Base-by-base conservation (phyloP, 805 yeast genomes). In the Brettanomyces bruxellensis region DNA sequence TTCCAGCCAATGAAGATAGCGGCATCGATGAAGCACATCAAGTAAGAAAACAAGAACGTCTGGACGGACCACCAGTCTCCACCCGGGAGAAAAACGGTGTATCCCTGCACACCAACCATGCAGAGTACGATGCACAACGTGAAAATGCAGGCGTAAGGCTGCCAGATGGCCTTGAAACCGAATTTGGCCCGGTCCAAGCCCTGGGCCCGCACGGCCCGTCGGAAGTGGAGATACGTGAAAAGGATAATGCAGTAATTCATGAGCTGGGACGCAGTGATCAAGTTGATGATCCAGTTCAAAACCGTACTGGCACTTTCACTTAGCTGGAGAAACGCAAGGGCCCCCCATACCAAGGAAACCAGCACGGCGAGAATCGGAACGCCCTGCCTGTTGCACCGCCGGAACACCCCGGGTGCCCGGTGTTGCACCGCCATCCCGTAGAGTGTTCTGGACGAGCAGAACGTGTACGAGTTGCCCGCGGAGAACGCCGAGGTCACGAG, bases 381-480 rank as follows among this genome's bases (percentile, higher is more conserved):
- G 46, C 95, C 95, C 37, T 74, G 69, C 45, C 71, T 75, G 56
- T 78, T 75, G 58, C 91, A 83, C 55, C 68, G 69, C 13, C 76
- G 64, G 55, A 86, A 84, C 39, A 84, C 55, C 22, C 62, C 62
- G 2, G 95, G 95, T 0, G 93, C 93, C 53, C 79, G 76, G 1
- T 89, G 88, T 49, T 74, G 78, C 24, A 72, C 58, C 0, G 91
- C 84, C 64, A 86, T 67, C 3, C 88, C 87, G 59, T 81, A 80
- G 14, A 86, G 66, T 0, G 83, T 74, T 54, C 78, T 59, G 5
- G 88, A 76, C 0, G 89, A 80, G 50, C 88, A 80, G 59, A 75
- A 86, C 13, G 83, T 77, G 60, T 81, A 83, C 2, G 90, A 83
- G 62, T 86, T 86, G 45, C 95, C 95, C 3, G 95, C 88, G 34